Conservation (phyloP, 352 stramenopile species). For the Lagenidium sp. region DNA sequence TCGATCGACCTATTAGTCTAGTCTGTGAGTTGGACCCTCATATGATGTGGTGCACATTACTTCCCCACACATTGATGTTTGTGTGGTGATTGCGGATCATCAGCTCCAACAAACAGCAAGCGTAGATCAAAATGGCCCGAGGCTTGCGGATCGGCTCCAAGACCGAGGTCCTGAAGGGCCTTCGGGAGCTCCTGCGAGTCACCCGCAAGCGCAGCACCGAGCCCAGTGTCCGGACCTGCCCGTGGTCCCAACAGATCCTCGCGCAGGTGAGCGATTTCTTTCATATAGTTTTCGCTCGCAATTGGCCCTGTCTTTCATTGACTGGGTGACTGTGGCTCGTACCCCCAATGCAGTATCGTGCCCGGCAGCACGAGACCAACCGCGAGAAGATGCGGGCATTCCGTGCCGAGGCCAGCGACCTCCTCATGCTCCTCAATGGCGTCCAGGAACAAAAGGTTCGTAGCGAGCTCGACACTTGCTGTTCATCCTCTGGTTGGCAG, state of each 20-base stretch:
- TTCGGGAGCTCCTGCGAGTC: slow-evolving; percentile 64
- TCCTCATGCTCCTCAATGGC: slow-evolving; percentile 57
- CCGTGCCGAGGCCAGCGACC: slow-evolving; percentile 60
- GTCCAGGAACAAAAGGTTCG: slow-evolving; percentile 69
- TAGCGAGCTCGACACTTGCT: not conserved
- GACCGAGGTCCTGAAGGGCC: slow-evolving; percentile 65
- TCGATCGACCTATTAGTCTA: no score
- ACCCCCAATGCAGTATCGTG: slow-evolving; percentile 40
- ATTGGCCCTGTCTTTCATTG: no score
- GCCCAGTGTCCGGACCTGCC: slow-evolving; percentile 35
- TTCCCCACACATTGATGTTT: no score
- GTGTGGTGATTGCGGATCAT: no score
- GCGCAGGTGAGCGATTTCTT: no score
- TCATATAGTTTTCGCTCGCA: no score
- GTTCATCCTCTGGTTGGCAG: not conserved
- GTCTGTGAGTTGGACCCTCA: no score
- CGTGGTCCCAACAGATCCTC: slow-evolving; percentile 69
- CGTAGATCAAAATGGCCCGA: slow-evolving; percentile 38
- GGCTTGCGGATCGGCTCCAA: slow-evolving; percentile 77
- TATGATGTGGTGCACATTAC: no score
- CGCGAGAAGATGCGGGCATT: slow-evolving; percentile 60
- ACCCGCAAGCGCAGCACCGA: slow-evolving; percentile 46
- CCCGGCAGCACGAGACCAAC: slow-evolving; percentile 63
- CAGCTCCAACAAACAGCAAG: no score
- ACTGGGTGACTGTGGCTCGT: slow-evolving; percentile 1